phyloP scores from a whole-genome alignment of 331 rosid species.

The Cydonia oblonga region DNA sequence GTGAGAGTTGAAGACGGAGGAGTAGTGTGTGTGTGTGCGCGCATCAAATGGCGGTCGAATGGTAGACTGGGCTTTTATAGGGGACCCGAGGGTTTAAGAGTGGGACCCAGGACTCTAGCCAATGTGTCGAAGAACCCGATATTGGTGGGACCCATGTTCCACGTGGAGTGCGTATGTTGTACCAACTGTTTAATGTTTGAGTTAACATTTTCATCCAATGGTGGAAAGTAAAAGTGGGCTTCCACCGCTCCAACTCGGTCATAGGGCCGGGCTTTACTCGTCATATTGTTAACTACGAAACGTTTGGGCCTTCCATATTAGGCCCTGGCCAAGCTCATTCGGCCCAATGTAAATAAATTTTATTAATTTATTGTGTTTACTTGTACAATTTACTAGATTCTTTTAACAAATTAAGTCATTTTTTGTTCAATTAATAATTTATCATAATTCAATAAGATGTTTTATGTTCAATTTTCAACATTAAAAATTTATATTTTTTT shows the following conservation, averaged over 20 bases:
- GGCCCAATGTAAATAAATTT: no score
- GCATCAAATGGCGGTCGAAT: background rate
- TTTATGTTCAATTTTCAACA: no score
- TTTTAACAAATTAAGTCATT: background rate
- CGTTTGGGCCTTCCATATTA: no score
- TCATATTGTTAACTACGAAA: no score
- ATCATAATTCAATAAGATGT: no score
- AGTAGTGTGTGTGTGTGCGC: background rate
- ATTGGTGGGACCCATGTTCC: background rate
- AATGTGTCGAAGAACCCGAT: background rate
- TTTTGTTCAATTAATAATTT: background rate
- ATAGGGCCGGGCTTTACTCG: no score
- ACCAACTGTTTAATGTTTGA: no score
- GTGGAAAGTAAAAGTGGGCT: no score
- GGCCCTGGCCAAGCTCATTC: no score
- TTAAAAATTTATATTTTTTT: no score
- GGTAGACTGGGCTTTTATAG: background rate
- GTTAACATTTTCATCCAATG: background rate
- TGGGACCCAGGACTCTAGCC: background rate
- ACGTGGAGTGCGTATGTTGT: background rate
- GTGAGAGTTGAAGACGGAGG: background rate
- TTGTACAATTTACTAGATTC: no score
- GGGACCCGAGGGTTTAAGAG: background rate
- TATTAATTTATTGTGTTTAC: background rate
- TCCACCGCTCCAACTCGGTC: no score